Evolutionary conservation across 164 flowering plant genomes (phyloP), one percentile per base, ranked within the genome.

Genomic region (Berberis thunbergii): DNA sequence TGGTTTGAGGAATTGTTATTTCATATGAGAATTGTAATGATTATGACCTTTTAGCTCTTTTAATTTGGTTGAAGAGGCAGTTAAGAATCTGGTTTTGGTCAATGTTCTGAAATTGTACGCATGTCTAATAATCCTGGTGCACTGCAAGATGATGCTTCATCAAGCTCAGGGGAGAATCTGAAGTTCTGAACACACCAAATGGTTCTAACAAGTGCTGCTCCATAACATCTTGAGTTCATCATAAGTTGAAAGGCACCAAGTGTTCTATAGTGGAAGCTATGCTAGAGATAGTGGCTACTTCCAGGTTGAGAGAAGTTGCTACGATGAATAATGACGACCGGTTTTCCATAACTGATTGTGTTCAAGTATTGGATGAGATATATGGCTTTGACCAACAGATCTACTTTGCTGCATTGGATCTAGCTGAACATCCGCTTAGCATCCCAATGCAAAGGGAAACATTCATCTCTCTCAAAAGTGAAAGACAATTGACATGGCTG

Each of bases 271-370:
- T 81, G 41, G 91, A 84, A 70, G 95, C 95, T 44, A 84, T 88
- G 88, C 73, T 86, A 52, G 89, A 81, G 74, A 82, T 85, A 66
- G 95, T 91, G 7, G 78, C 90, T 69, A 91, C 95, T 74, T 87
- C 91, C 26, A 87, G 75, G 66, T 76, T 83, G 84, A 82, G 88
- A 73, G 86, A 86, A 41, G 69, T 79, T 70, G 86, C 86, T 49
- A 72, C 81, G 42, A 66, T 76, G 83, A 84, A 73, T 78, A 83
- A 72, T 56, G 87, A 83, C 65, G 87, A 81, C 9, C 79, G 76
- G 10, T 88, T 86, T 72, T 79, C 91, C 49, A 83, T 88, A 48
- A 88, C 86, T 83, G 84, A 78, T 58, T 86, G 91, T 79, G 79
- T 88, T 42, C 77, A 78, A 78, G 75, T 78, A 3, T 60, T 88